These are phyloP conservation scores for Marsdenia floribunda DNA, from an alignment of 257 asterid species.

Conservation along the genomic window DNA sequence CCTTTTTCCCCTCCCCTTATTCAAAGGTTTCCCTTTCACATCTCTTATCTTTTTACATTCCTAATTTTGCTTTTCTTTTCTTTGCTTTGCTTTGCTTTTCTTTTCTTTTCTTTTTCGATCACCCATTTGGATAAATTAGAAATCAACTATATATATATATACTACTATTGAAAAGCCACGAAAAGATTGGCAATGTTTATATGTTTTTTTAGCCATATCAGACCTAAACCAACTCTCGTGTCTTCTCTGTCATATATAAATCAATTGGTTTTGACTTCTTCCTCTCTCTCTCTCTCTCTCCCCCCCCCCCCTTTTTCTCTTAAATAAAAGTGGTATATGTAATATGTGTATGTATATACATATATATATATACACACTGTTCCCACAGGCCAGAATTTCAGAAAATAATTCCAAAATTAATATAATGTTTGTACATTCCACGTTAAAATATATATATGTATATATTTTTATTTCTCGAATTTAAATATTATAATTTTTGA, in stretches of 20 bases:
- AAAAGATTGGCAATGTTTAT: constrained; percentile 17
- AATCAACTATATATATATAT: not conserved
- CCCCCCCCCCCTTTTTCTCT: no score
- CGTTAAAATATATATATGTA: no score
- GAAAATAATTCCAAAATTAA: no score
- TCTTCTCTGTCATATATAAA: not conserved
- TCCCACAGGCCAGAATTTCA: no score
- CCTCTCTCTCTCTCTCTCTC: not conserved
- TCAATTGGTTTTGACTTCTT: not conserved
- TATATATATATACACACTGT: no score
- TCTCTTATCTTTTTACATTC: constrained; percentile 19
- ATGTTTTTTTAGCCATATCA: constrained; percentile 5
- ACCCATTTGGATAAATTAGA: not conserved
- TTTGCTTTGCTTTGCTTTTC: constrained; percentile 2
- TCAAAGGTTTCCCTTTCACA: constrained; percentile 12
- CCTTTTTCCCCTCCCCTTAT: not conserved
- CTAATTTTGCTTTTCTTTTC: constrained; percentile 9
- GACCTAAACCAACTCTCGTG: not conserved
- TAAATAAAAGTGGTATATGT: no score
- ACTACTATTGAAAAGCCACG: constrained; percentile 5
- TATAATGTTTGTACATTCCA: no score
- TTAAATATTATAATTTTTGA: no score
- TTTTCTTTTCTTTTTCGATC: not conserved
- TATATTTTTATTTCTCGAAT: no score
- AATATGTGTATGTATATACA: no score